A percentile compares a stretch with the other conserved stretches of the same genome.
Evolutionary conservation across 208 protist species (phyloP).

Genomic region (Trypanosoma cruzi): DNA sequence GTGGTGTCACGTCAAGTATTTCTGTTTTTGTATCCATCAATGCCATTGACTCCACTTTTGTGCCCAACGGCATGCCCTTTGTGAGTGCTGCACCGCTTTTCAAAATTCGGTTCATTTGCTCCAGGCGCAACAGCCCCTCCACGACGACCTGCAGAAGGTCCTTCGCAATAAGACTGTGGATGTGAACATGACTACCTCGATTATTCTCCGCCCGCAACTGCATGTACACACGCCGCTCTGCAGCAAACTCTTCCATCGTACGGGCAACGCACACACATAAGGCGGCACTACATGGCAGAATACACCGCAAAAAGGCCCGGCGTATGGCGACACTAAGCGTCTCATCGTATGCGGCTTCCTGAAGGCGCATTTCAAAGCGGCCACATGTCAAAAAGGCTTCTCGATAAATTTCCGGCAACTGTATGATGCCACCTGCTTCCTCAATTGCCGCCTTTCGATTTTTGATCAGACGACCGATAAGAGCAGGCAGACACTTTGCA

Average conservation of each 20-base stretch:
- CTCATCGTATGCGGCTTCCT: conserved; percentile 36
- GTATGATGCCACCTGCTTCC: conserved; percentile 22
- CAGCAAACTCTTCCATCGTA: conserved; percentile 45
- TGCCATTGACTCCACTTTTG: conserved; percentile 15
- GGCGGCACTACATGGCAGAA: conserved; percentile 67
- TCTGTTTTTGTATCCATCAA: conserved; percentile 46
- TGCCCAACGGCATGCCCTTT: not conserved
- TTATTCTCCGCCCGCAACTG: conserved; percentile 17
- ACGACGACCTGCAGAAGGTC: conserved; percentile 75
- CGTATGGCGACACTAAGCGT: conserved; percentile 11
- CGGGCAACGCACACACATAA: conserved; percentile 66
- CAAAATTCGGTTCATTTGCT: conserved; percentile 56
- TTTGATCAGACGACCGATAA: conserved; percentile 41
- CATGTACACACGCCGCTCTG: conserved; percentile 29
- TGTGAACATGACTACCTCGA: conserved; percentile 24
- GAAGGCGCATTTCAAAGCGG: conserved; percentile 57
- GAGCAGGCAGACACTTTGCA: conserved; percentile 46
- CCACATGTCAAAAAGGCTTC: conserved; percentile 65
- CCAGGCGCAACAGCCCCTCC: conserved; percentile 73
- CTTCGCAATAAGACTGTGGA: conserved; percentile 37
- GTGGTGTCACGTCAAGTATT: conserved; percentile 35
- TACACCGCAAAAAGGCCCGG: conserved; percentile 39
- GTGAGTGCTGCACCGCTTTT: conserved; percentile 20
- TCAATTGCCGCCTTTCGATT: conserved; percentile 15
- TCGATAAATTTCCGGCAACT: conserved; percentile 38